Percentiles rank a stretch among this genome's conserved stretches.
Evolutionary conservation across 1,284 basidiomycete genomes (phyloP).

Genomic region (Austroboletus niveus): DNA sequence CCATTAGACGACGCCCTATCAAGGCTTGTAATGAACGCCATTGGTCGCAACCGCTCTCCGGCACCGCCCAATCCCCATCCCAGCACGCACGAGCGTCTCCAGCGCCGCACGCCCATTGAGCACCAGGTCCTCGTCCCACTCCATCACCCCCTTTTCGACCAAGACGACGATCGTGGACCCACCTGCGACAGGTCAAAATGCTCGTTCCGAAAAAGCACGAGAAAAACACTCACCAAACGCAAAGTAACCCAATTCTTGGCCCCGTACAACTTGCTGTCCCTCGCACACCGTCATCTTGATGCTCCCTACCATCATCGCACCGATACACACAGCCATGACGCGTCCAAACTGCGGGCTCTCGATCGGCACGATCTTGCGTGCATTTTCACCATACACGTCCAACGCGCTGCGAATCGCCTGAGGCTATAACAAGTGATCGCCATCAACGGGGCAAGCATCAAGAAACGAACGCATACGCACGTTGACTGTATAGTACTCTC

Average conservation of each 20-base stretch:
- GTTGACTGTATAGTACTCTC: conserved; percentile 94
- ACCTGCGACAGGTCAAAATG: conserved; percentile 42
- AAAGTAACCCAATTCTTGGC: conserved; percentile 92
- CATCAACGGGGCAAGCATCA: not conserved
- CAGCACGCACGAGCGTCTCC: conserved; percentile 86
- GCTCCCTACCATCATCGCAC: conserved; percentile 94
- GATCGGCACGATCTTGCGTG: conserved; percentile 85
- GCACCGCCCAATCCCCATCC: conserved; percentile 76
- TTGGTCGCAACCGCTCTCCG: conserved; percentile 8
- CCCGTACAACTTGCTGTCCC: conserved; percentile 76
- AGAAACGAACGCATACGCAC: conserved; percentile 39
- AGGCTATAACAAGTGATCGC: conserved; percentile 45
- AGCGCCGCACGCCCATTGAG: conserved; percentile 79
- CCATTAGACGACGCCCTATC: too few relatives aligned
- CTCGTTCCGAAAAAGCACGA: not conserved
- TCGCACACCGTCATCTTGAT: conserved; percentile 85
- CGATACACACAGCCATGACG: conserved; percentile 87
- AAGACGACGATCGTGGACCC: conserved; percentile 88
- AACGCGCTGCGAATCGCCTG: conserved; percentile 80
- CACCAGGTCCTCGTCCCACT: conserved; percentile 92
- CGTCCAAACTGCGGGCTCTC: conserved; percentile 84
- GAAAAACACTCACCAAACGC: conserved; percentile 70
- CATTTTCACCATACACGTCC: conserved; percentile 96
- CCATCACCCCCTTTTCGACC: conserved; percentile 78
- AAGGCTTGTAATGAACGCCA: conserved; percentile 4